Evolutionary conservation across 1,139 yeast species (phyloP), one percentile per base, ranked within the genome.

Genomic region (Lodderomyces pseudojiufengensis): DNA sequence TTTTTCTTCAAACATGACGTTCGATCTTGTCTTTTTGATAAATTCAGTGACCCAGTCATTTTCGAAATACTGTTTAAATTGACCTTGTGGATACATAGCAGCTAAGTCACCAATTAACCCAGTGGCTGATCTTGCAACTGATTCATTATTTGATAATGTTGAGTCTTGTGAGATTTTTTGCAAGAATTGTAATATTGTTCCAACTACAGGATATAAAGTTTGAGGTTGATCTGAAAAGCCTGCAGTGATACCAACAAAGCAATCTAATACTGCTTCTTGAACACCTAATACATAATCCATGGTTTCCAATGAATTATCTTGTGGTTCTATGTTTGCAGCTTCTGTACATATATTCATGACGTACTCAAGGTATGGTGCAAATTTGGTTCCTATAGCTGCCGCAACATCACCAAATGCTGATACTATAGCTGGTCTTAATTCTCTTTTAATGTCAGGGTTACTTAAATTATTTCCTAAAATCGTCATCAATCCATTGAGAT

Each of bases 361-460:
- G 46, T 79, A 85, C 32, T 73, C 78, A 47, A 88, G 65, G 59
- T 86, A 92, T 39, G 82, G 86, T 46, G 73, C 73, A 61, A 90
- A 92, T 38, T 73, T 75, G 3, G 70, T 55, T 5, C 96, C 97
- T 46, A 90, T 80, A 9, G 94, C 80, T 2, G 95, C 76, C 2
- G 98, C 97, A 53, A 94, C 76, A 59, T 92, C 98, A 45, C 98
- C 98, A 59, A 92, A 86, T 52, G 95, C 88, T n/a, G 97, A 86
- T 48, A 94, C 68, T 24, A 90, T 86, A 13, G 87, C 76, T 10
- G 97, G 96, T 59, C 86, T 82, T 46, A 90, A 70, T 45, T 87
- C 95, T 45, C 84, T 76, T 54, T 83, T 82, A 22, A 85, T 81
- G 38, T 74, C 76, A 26, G 75, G 70, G 48, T 76, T 75, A 41